Conservation (phyloP, 345 rosid genomes). For the Geranium rotundifolium region DNA sequence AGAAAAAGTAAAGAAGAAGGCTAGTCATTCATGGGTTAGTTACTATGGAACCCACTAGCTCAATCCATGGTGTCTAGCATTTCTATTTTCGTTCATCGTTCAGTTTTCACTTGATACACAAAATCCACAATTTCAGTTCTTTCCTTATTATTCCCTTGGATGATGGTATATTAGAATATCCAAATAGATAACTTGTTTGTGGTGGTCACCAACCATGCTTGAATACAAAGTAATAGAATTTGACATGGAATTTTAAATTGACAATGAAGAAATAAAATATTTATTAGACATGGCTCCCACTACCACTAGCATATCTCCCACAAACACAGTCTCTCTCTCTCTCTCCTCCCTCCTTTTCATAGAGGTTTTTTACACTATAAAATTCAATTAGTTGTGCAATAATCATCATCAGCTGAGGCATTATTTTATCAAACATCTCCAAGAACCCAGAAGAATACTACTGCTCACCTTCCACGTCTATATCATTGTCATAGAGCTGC, state of each 20-base stretch:
- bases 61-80: not conserved
- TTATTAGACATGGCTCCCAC: not conserved
- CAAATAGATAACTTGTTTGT: constrained; percentile 17
- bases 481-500: not conserved
- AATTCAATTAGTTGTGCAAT: not conserved
- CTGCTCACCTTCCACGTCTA: not conserved
- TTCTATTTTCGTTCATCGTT: not conserved
- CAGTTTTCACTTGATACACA: not conserved
- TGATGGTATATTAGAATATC: constrained; percentile 26
- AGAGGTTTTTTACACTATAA: not conserved
- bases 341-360: not conserved
- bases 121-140: not conserved
- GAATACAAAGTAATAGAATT: constrained; percentile 33
- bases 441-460: not conserved
- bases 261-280: not conserved
- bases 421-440: not conserved
- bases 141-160: constrained; percentile 17
- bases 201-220: constrained; percentile 54
- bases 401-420: not conserved
- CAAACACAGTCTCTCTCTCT: not conserved
- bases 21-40: constrained; percentile 9
- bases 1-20: constrained; percentile 5
- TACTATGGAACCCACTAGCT: constrained; percentile 15
- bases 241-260: not conserved
- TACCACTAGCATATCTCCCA: not conserved